phyloP scores from a whole-genome alignment of 495 filamentous ascomycete species.

The Neohortaea acidophila region DNA sequence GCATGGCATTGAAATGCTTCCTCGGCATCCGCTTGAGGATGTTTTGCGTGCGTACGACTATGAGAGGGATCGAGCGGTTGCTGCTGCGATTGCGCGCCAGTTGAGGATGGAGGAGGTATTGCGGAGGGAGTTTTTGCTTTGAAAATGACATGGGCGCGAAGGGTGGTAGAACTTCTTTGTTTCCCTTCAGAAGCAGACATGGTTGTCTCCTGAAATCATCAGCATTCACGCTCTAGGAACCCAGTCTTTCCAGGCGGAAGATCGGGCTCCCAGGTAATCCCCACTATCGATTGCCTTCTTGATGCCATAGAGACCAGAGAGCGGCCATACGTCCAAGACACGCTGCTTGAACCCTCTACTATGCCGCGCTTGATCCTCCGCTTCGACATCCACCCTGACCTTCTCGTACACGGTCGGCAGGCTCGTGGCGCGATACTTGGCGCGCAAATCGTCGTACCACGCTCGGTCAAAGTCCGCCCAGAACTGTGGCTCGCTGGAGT shows the following conservation, averaged over 20 bases:
- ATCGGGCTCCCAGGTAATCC: constrained; percentile 10
- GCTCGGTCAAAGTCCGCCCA: constrained; percentile 37
- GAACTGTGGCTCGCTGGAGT: constrained; percentile 40
- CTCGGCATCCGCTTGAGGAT: no score
- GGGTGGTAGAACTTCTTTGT: no score
- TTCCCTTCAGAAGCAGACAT: no score
- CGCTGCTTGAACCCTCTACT: constrained; percentile 1
- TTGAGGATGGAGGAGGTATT: no score
- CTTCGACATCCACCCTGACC: constrained; percentile 27
- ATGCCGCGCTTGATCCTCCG: constrained; percentile 18
- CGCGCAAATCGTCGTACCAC: constrained; percentile 34
- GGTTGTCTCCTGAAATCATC: no score
- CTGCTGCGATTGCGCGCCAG: no score
- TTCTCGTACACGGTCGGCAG: constrained; percentile 41
- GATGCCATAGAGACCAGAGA: constrained; percentile 8
- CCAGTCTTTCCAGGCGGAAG: constrained; percentile 7
- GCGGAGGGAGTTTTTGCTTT: no score
- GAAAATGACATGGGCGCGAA: no score
- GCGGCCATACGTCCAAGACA: constrained; percentile 7
- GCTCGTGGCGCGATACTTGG: constrained; percentile 34
- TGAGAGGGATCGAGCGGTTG: no score
- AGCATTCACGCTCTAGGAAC: constrained; percentile 6
- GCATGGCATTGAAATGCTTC: no score
- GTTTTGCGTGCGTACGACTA: no score
- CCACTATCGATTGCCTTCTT: constrained; percentile 8